These are phyloP conservation scores for Bipolaris victoriae DNA, from an alignment of 2,329 filamentous ascomycete genomes.

Conservation along the genomic window DNA sequence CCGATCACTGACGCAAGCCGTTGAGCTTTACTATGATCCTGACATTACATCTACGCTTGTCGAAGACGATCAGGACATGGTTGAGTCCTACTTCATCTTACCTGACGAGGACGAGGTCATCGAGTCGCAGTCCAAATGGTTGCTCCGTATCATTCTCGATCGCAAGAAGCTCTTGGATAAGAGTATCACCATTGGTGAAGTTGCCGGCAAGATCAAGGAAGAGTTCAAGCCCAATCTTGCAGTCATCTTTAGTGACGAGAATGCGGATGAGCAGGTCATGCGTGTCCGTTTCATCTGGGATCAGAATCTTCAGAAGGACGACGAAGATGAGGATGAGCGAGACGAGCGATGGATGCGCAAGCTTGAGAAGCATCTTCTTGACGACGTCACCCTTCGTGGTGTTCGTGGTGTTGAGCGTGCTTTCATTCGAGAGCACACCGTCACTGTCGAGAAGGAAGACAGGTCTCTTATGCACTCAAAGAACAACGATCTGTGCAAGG, in stretches of 20 bases:
- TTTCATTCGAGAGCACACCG: constrained; percentile 72
- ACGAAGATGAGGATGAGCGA: constrained; percentile 78
- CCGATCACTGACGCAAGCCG: constrained; percentile 86
- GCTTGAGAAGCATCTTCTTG: constrained; percentile 87
- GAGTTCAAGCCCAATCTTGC: constrained; percentile 78
- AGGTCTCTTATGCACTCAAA: constrained; percentile 78
- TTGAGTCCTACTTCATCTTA: constrained; percentile 95
- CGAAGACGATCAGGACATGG: constrained; percentile 86
- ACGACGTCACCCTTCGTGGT: constrained; percentile 88
- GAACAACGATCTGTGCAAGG: constrained; percentile 75
- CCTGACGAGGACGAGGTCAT: constrained; percentile 72
- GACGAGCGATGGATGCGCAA: constrained; percentile 80
- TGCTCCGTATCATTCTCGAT: constrained; percentile 90
- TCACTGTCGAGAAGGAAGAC: constrained; percentile 66
- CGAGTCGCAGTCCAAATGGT: constrained; percentile 83
- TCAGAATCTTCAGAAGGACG: constrained; percentile 63
- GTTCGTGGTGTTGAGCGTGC: constrained; percentile 87
- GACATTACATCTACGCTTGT: constrained; percentile 86
- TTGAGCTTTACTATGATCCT: constrained; percentile 97
- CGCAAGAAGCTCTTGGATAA: constrained; percentile 96
- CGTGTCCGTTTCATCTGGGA: constrained; percentile 82
- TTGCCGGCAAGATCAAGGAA: constrained; percentile 86
- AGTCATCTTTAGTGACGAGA: constrained; percentile 97
- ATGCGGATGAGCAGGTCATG: constrained; percentile 92
- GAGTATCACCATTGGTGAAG: constrained; percentile 87